Evolutionary conservation across 371 early-diverging fungal genomes (phyloP).

Genomic region (Mortierella sp.): DNA sequence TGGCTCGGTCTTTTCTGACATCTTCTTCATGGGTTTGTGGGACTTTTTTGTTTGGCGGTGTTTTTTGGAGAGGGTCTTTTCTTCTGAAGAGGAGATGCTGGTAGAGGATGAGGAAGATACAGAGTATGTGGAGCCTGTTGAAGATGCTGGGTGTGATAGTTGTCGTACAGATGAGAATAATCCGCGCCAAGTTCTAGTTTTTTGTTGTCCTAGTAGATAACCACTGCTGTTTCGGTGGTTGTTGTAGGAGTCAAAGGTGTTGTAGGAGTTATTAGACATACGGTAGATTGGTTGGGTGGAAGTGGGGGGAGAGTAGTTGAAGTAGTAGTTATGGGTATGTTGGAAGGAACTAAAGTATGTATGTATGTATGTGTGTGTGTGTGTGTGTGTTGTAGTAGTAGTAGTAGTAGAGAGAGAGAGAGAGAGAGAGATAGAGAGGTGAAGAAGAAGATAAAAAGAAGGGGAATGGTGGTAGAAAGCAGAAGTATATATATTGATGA

Average conservation of each 20-base stretch:
- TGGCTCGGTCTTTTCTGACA: slow-evolving; percentile 8
- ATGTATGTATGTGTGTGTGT: too few species aligned
- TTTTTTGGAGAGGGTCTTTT: neutral
- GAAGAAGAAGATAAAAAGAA: neutral
- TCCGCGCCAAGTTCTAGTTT: slow-evolving; percentile 24
- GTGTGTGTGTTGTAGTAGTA: too few species aligned
- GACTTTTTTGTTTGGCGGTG: neutral
- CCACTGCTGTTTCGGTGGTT: neutral
- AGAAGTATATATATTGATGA: neutral
- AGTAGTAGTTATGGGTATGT: neutral
- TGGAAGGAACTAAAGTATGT: neutral
- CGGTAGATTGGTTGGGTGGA: neutral
- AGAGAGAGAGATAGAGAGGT: too few species aligned
- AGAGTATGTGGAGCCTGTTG: slow-evolving; percentile 13
- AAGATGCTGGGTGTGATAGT: slow-evolving; percentile 27
- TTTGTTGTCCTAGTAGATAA: slow-evolving; percentile 11
- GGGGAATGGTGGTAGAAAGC: neutral
- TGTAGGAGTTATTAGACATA: slow-evolving; percentile 16
- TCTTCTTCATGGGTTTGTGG: neutral
- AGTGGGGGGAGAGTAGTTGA: neutral
- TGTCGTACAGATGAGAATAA: slow-evolving; percentile 34
- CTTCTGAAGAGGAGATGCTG: slow-evolving; percentile 2
- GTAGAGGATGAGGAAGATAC: slow-evolving; percentile 13
- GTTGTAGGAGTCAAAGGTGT: slow-evolving; percentile 2
- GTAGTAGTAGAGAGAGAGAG: too few species aligned